Evolutionary conservation across 108 stramenopile genomes (phyloP), one percentile per base, ranked within the genome.

Genomic region (Fistulifera pelliculosa): DNA sequence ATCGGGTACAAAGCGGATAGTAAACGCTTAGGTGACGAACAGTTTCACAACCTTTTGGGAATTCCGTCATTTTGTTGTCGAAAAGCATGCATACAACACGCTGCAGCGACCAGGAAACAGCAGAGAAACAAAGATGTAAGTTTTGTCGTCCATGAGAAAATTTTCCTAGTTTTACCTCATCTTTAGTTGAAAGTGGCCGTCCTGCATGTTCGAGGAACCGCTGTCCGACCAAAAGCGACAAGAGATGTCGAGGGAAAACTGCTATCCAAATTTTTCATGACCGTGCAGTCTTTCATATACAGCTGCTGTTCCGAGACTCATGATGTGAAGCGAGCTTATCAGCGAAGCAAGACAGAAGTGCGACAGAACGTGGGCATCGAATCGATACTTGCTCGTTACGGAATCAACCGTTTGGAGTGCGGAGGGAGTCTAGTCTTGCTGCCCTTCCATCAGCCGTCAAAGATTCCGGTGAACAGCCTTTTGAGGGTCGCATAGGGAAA

Each of bases 171-270:
- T 21, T 60, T 23, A 42, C 11, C 40, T 14, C 11, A 13, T 41
- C 11, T 41, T 13, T 41, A 13, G 11, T 41, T 41, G 23, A 16
- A 24, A 89, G 79, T 91, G 90, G 90, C 90, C 90, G 44, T 68
- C 65, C 23, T 91, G 90, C 52, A 60, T 91, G 11, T 85, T 82
- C 47, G 48, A 79, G 10, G 54, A 75, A 16, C 25, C 79, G 12
- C 42, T 87, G 38, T 65, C 81, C 21, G 85, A 91, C 27, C 54
- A 45, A 15, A 68, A 74, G 23, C 70, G 80, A 1, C 89, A 87
- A 56, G 90, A 87, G 59, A 64, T 91, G 17, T 87, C 90, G 0
- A 60, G 81, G 50, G 87, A 89, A 55, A 89, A 85, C 65, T 89
- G 2, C 47, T 89, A 8, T 83, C 80, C 16, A 89, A 89, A 53